Conservation (phyloP, 179 eudicot genomes). For the Patellifolia procumbens region DNA sequence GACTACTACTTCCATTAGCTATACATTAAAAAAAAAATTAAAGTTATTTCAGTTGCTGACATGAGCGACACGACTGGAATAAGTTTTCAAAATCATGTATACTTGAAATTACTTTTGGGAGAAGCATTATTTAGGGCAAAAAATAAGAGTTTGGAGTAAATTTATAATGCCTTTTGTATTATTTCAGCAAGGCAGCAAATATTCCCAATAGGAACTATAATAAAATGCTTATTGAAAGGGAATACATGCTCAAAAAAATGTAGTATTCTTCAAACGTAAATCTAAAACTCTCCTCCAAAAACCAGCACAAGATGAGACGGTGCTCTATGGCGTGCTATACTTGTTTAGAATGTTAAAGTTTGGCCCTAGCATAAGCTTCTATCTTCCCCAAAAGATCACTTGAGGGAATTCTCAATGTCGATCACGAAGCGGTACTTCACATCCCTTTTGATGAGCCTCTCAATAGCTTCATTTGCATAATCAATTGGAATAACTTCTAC, state of each 20-base stretch:
- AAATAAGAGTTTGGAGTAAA: too few species aligned
- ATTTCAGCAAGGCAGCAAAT: not conserved
- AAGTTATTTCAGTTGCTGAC: too few species aligned
- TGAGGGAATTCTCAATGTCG: constrained; percentile 38
- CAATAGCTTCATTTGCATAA: constrained; percentile 40
- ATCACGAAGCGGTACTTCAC: constrained; percentile 43
- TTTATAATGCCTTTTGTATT: not conserved
- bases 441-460: constrained; percentile 37
- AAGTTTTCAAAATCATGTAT: too few species aligned
- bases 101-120: too few species aligned
- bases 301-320: not conserved
- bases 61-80: too few species aligned
- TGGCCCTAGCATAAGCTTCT: not conserved
- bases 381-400: constrained; percentile 1
- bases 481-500: constrained; percentile 39
- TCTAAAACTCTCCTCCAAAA: too few species aligned
- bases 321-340: not conserved
- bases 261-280: too few species aligned
- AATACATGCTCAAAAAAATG: not conserved
- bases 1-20: too few species aligned
- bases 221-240: not conserved
- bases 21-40: too few species aligned
- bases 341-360: not conserved
- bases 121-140: too few species aligned
- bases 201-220: not conserved